Conservation (phyloP, 192 early-diverging fungal species). For the Lunasporangiospora selenospora region DNA sequence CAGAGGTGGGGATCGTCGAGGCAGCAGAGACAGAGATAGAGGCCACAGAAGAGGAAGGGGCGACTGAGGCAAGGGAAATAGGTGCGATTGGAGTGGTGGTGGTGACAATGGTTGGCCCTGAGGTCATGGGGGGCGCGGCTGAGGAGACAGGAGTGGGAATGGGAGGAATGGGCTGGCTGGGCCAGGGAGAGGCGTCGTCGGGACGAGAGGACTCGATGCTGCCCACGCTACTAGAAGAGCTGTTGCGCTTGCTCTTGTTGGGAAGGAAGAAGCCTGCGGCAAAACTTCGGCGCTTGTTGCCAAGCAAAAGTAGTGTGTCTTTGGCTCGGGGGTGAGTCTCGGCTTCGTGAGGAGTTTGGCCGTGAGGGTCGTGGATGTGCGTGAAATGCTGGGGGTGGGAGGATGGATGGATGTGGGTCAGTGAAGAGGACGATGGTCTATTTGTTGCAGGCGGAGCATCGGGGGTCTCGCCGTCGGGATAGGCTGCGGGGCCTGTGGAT, state of each 20-base stretch:
- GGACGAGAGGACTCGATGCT: slow-evolving; percentile 34
- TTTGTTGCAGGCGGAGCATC: slow-evolving; percentile 4
- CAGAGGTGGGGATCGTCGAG: not conserved
- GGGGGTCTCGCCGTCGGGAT: not conserved
- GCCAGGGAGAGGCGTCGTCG: slow-evolving; percentile 9
- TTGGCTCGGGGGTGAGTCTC: not conserved
- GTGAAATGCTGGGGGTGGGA: not conserved
- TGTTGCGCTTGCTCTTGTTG: slow-evolving; percentile 29
- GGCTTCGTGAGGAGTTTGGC: not conserved
- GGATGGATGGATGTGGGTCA: slow-evolving; percentile 9
- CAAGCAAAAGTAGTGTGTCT: slow-evolving; percentile 2
- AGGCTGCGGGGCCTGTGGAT: slow-evolving; percentile 1
- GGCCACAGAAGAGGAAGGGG: not conserved
- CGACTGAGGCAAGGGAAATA: not conserved
- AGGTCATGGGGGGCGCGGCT: too few relatives aligned
- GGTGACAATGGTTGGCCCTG: too few relatives aligned
- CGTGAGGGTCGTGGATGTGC: not conserved
- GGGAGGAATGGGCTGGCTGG: not conserved
- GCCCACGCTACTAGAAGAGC: slow-evolving; percentile 16
- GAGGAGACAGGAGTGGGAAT: not conserved
- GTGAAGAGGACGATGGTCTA: not conserved
- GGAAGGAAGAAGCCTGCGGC: slow-evolving; percentile 38
- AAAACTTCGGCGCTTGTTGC: slow-evolving; percentile 37
- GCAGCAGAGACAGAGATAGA: not conserved
- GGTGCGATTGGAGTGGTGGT: too few relatives aligned